Evolutionary conservation across 2,329 filamentous ascomycete genomes (phyloP), one percentile per base, ranked within the genome.

Genomic region (Amauroascus verrucosus): DNA sequence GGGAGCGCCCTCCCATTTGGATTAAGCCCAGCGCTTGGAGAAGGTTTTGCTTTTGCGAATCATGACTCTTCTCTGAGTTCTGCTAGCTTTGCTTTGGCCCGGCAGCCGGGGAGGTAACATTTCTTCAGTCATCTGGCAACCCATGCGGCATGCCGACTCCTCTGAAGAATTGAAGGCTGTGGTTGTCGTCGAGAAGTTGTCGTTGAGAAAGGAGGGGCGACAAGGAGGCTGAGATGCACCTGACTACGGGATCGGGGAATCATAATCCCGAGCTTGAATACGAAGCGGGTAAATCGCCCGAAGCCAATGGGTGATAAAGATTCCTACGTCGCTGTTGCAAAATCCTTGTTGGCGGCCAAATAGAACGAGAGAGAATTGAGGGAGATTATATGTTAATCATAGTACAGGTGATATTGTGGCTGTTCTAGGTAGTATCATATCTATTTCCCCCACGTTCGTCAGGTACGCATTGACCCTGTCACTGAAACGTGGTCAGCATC

Each of bases 1-100:
- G 48, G 28, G 48, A 51, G 20, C 24, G 26, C 48, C 48, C 48
- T 37, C 44, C 38, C 48, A 30, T 51, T 45, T 22, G 11, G n/a
- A 44, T 35, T 38, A 41, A 51, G 28, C 28, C 20, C 48, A 26
- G 48, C 48, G 48, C 48, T 44, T 51, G 38, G 38, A 26, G 22
- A 26, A 38, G 13, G 11, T 35, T 40, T 43, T 1, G 37, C 22
- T 41, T 50, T 26, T 14, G 37, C 35, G 43, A 41, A 41, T 41
- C 20, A 30, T 24, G n/a, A 35, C 8, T 14, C 2, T 16, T 13
- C 16, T 14, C 35, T 22, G 33, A 49, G 47, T 26, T 33, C 14
- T 41, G 37, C 18, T 22, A 22, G 41, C 24, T 13, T 18, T n/a
- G n/a, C 18, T 47, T 33, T 35, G 28, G n/a, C 16, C 8, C 14